Conservation (phyloP, 805 yeast genomes). For the Myxozyma geophila region DNA sequence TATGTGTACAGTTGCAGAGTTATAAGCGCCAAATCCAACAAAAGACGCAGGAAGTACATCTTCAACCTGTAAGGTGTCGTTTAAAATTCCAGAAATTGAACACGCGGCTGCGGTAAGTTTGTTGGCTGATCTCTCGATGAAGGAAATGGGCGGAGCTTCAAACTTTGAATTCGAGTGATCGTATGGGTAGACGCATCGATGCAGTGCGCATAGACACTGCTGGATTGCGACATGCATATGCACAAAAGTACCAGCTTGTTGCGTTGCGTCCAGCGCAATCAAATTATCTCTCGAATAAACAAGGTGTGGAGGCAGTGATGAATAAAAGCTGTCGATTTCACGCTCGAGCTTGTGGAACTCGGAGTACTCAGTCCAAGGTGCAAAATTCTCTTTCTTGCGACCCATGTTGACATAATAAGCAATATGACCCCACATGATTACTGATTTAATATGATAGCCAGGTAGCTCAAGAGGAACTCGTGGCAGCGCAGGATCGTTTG, state of each 20-base stretch:
- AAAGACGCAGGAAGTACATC: slow-evolving; percentile 46
- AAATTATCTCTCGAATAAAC: slow-evolving; percentile 39
- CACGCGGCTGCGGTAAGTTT: slow-evolving; percentile 45
- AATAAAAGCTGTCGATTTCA: slow-evolving; percentile 37
- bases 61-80: slow-evolving; percentile 41
- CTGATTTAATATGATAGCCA: slow-evolving; percentile 39
- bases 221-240: slow-evolving; percentile 44
- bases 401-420: slow-evolving; percentile 39
- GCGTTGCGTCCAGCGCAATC: slow-evolving; percentile 38
- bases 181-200: slow-evolving; percentile 44
- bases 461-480: slow-evolving; percentile 38
- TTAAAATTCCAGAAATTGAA: slow-evolving; percentile 41
- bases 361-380: slow-evolving; percentile 44
- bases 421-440: slow-evolving; percentile 40
- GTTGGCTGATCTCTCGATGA: slow-evolving; percentile 42
- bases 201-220: slow-evolving; percentile 42
- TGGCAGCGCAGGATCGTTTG: slow-evolving; percentile 36
- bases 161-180: slow-evolving; percentile 39
- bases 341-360: slow-evolving; percentile 37
- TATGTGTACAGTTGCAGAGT: slow-evolving; percentile 45
- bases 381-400: slow-evolving; percentile 38
- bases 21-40: slow-evolving; percentile 45
- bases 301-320: slow-evolving; percentile 39
- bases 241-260: slow-evolving; percentile 42
- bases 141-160: slow-evolving; percentile 42